These are phyloP conservation scores for Daldinia eschscholtzii DNA, from an alignment of 2,329 filamentous ascomycete genomes.

Conservation along the genomic window DNA sequence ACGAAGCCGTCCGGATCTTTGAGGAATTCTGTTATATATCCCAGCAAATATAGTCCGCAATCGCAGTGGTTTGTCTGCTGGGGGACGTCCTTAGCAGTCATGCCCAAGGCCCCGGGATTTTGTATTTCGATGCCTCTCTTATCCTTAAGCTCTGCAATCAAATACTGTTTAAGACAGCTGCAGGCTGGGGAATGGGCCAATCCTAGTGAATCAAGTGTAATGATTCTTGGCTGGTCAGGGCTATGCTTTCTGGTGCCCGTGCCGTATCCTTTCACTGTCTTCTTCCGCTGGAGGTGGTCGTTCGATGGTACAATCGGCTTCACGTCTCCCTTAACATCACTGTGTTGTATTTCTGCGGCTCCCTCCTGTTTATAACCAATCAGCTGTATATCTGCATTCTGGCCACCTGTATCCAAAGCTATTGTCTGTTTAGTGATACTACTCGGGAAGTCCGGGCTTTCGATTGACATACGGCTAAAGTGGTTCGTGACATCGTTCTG, in stretches of 20 bases:
- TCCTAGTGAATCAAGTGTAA: slow-evolving; percentile 91
- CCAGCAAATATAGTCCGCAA: slow-evolving; percentile 88
- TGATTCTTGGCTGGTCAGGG: slow-evolving; percentile 74
- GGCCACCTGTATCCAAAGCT: slow-evolving; percentile 26
- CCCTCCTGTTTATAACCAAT: slow-evolving; percentile 17
- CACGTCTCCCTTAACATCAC: slow-evolving; percentile 30
- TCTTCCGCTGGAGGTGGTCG: slow-evolving; percentile 48
- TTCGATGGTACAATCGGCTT: slow-evolving; percentile 30
- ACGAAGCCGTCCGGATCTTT: slow-evolving; percentile 79
- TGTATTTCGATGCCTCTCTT: slow-evolving; percentile 61
- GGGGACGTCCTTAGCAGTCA: slow-evolving; percentile 82
- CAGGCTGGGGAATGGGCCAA: slow-evolving; percentile 72
- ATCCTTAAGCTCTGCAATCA: slow-evolving; percentile 77
- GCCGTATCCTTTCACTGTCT: slow-evolving; percentile 52
- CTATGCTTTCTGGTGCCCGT: slow-evolving; percentile 58
- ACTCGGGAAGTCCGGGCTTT: slow-evolving; percentile 31
- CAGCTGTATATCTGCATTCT: slow-evolving; percentile 18
- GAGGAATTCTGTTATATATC: slow-evolving; percentile 87
- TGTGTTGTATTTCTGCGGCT: slow-evolving; percentile 35
- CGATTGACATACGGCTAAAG: slow-evolving; percentile 50
- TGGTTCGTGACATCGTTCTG: slow-evolving; percentile 42
- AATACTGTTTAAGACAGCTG: slow-evolving; percentile 78
- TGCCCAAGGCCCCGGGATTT: slow-evolving; percentile 56
- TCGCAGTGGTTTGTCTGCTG: slow-evolving; percentile 87
- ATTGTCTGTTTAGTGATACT: slow-evolving; percentile 43